Conservation (phyloP, 371 early-diverging fungal species). For the Dichotomocladium elegans region DNA sequence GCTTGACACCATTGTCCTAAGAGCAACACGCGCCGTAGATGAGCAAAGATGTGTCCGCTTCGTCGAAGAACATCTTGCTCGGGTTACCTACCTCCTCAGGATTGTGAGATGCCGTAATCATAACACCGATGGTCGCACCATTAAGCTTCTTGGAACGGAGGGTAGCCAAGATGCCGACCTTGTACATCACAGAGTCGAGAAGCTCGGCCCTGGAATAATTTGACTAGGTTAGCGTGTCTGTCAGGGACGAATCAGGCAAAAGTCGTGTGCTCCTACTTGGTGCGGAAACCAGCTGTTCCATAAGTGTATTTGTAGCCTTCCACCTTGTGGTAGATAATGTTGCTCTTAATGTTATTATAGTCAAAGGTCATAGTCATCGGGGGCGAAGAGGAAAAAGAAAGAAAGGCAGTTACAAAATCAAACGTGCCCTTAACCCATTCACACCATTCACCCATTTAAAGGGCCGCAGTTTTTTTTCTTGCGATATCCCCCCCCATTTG, state of each 20-base stretch:
- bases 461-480: too few species aligned
- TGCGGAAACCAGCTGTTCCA: constrained; percentile 98
- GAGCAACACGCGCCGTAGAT: neutral
- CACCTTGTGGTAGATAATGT: constrained; percentile 28
- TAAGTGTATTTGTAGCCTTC: constrained; percentile 64
- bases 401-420: neutral
- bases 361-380: constrained; percentile 25
- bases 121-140: constrained; percentile 93
- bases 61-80: too few species aligned
- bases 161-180: constrained; percentile 90
- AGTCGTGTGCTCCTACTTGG: constrained; percentile 64
- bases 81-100: constrained; percentile 67
- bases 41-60: too few species aligned
- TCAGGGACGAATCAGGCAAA: neutral
- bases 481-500: too few species aligned
- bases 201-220: constrained; percentile 61
- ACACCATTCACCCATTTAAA: too few species aligned
- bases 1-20: constrained; percentile 99
- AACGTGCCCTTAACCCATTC: too few species aligned
- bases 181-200: constrained; percentile 90
- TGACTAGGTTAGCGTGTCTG: constrained; percentile 2
- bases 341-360: constrained; percentile 26
- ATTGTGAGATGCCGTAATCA: constrained; percentile 99
- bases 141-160: constrained; percentile 85
- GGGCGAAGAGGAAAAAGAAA: neutral